Base-by-base conservation (phyloP, 2,329 filamentous ascomycete genomes). In the Leptographium radiaticola region DNA sequence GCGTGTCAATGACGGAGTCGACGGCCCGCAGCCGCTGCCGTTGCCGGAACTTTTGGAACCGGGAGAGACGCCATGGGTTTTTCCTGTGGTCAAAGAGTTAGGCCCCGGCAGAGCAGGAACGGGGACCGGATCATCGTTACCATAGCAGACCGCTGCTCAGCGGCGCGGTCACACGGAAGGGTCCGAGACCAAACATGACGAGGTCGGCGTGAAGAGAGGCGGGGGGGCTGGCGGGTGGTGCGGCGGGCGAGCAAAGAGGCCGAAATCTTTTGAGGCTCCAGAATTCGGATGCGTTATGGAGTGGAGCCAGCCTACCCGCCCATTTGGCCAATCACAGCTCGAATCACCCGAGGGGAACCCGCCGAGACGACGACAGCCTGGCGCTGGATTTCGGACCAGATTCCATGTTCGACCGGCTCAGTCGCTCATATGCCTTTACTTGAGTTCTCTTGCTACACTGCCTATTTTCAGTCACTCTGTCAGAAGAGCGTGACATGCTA, bases 41-140 rank as follows among this genome's bases (percentile, higher is more conserved):
- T 64, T 96, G 90, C 53, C 90, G 85, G 59, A 83, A 80, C 71
- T 97, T 97, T 71, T 95, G 90, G 67, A 88, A 89, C 61, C 81
- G 77, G 56, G 93, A 98, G 65, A 98, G 81, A 58, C 93, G 85
- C 90, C 90, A 98, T 62, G 93, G 93, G 63, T 86, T 89, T 81
- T 98, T 98, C 93, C 87, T 75, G 51, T 51, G 53, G 40, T 57
- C 33, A 6, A 42, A 42, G 18, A 53, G 57, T 55, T 31, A 55
- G 51, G 15, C 25, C 30, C 1, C 11, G 3, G 40, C 12, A 20
- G 13, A 11, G 33, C 2, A 20, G 18, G 13, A 33, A n/a, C 31
- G n/a, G 49, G 20, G 13, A n/a, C 6, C 18, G 11, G 12, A 15
- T 34, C 7, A n/a, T 40, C 10, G 38, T 38, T 30, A 89, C 85